Conservation (phyloP, 2,329 filamentous ascomycete genomes). For the Cryphonectria naterciae region DNA sequence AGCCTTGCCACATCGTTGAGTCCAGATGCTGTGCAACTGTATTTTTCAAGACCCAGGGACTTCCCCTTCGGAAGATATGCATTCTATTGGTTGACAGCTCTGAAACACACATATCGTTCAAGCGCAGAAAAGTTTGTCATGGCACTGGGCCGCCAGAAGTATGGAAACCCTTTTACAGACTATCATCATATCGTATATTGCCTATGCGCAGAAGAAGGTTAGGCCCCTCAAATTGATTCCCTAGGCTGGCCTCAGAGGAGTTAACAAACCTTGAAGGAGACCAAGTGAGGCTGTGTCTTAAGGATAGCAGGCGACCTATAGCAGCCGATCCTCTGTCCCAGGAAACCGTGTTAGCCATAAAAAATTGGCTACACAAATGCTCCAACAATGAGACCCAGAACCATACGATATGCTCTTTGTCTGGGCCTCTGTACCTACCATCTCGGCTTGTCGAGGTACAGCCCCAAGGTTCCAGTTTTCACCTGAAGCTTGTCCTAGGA, state of each 20-base stretch:
- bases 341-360: not conserved
- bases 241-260: too few relatives aligned
- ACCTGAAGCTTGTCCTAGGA: not conserved
- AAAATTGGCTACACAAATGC: not conserved
- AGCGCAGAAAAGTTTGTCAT: not conserved
- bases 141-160: not conserved
- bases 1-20: not conserved
- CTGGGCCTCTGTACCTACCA: not conserved
- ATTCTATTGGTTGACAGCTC: not conserved
- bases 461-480: not conserved
- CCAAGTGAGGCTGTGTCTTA: accelerated
- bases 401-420: not conserved
- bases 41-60: not conserved
- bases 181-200: not conserved
- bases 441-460: not conserved
- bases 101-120: not conserved
- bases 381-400: not conserved
- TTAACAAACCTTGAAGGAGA: not conserved
- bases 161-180: not conserved
- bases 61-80: too few relatives aligned
- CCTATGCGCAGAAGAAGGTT: not conserved
- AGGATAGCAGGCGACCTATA: not conserved
- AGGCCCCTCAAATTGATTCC: not conserved
- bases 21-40: not conserved
- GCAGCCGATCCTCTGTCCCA: conserved; percentile 3